Conservation (phyloP, 306 rosid species). For the Luffa acutangula region DNA sequence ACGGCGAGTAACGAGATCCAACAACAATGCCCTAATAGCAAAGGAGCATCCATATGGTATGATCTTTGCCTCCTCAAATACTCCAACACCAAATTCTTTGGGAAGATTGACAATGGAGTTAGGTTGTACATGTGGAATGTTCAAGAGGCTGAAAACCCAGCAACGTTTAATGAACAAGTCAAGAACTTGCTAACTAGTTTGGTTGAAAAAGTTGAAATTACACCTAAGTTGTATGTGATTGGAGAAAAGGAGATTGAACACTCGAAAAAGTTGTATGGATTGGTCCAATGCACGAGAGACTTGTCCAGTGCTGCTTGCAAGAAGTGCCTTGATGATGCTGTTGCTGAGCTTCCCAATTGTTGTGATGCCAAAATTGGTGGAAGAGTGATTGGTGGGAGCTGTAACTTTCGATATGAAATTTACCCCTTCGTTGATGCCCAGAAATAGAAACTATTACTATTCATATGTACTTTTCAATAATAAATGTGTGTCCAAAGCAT, state of each 20-base stretch:
- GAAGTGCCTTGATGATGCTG: conserved; percentile 21
- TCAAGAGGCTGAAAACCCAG: conserved; percentile 9
- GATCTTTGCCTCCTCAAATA: conserved; percentile 25
- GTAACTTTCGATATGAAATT: conserved; percentile 24
- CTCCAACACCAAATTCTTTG: conserved; percentile 21
- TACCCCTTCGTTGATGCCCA: conserved; percentile 22
- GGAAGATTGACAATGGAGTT: conserved; percentile 16
- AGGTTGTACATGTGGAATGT: conserved; percentile 25
- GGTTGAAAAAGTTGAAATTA: not conserved
- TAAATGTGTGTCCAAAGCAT: too few species aligned
- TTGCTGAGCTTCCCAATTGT: conserved; percentile 19
- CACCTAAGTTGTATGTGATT: conserved; percentile 8
- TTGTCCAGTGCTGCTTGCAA: conserved; percentile 12
- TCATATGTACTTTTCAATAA: not conserved
- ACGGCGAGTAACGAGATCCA: not conserved
- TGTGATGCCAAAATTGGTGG: conserved; percentile 24
- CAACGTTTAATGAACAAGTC: conserved; percentile 16
- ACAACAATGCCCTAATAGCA: conserved; percentile 14
- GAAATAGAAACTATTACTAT: not conserved
- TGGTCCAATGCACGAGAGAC: conserved; percentile 30
- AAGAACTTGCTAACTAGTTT: conserved; percentile 16
- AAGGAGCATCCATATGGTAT: conserved; percentile 32
- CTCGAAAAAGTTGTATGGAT: conserved; percentile 16
- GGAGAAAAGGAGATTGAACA: conserved; percentile 9
- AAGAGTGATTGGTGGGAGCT: conserved; percentile 31